Conservation (phyloP, 768 basidiomycete genomes). For the Mycena alexandri region DNA sequence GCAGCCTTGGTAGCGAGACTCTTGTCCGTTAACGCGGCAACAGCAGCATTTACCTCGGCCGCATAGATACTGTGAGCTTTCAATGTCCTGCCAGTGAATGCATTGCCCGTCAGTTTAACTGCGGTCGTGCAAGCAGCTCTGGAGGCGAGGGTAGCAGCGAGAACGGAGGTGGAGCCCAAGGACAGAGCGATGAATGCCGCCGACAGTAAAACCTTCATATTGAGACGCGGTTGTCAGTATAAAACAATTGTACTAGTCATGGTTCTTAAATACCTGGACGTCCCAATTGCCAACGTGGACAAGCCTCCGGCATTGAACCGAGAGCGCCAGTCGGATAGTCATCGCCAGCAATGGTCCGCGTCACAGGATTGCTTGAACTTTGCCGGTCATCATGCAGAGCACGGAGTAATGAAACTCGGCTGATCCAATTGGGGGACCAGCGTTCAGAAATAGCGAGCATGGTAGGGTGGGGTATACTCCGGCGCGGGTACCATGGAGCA, state of each 20-base stretch:
- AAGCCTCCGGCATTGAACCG: slow-evolving; percentile 19
- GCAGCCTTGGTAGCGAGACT: slow-evolving; percentile 51
- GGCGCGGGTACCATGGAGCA: background rate
- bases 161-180: slow-evolving; percentile 11
- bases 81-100: slow-evolving; percentile 20
- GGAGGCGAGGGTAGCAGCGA: slow-evolving; percentile 15
- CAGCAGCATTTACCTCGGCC: slow-evolving; percentile 47
- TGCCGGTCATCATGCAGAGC: slow-evolving; percentile 1
- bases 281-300: background rate
- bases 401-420: background rate
- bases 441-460: slow-evolving; percentile 5
- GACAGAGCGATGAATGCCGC: slow-evolving; percentile 20
- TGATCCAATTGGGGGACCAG: slow-evolving; percentile 9
- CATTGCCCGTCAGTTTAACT: slow-evolving; percentile 18
- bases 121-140: slow-evolving; percentile 18
- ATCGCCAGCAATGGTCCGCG: slow-evolving; percentile 10
- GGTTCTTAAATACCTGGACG: slow-evolving; percentile 12
- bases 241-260: slow-evolving; percentile 1
- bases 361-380: slow-evolving; percentile 11
- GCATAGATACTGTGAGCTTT: slow-evolving; percentile 19
- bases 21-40: slow-evolving; percentile 48
- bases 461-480: slow-evolving; percentile 4
- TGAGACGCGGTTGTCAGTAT: slow-evolving; percentile 14
- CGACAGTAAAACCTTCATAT: slow-evolving; percentile 15
- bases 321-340: slow-evolving; percentile 13